phyloP scores from a whole-genome alignment of 2,329 filamentous ascomycete genomes.

The Cercospora brassicicola region DNA sequence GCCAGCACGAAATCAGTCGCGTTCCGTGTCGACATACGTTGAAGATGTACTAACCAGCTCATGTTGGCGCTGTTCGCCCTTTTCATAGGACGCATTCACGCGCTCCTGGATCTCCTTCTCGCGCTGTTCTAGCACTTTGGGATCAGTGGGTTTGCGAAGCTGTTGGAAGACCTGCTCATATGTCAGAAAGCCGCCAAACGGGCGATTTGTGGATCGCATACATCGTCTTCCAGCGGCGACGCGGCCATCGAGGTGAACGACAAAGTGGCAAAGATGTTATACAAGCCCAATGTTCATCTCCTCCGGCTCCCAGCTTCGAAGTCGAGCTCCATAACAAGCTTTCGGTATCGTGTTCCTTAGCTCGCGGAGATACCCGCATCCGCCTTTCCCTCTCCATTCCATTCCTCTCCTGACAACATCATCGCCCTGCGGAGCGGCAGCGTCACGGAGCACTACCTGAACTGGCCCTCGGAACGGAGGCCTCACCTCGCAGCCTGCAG shows the following conservation, averaged over 20 bases:
- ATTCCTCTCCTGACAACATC: background rate
- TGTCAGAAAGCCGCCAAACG: background rate
- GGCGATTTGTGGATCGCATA: background rate
- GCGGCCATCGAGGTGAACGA: slow-evolving; percentile 11
- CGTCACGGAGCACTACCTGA: no score
- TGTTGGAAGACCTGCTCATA: slow-evolving; percentile 58
- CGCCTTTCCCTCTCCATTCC: background rate
- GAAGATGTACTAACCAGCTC: slow-evolving; percentile 59
- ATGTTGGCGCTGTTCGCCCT: slow-evolving; percentile 62
- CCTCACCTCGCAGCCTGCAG: no score
- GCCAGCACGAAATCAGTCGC: background rate
- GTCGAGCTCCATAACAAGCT: background rate
- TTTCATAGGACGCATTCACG: slow-evolving; percentile 58
- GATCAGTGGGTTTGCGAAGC: slow-evolving; percentile 59
- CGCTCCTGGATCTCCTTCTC: slow-evolving; percentile 62
- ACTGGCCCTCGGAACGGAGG: no score
- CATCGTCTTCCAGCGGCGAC: slow-evolving; percentile 11
- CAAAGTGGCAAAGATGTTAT: background rate
- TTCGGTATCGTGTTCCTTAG: background rate
- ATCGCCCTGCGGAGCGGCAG: background rate
- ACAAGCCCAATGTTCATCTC: background rate
- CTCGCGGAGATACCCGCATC: background rate
- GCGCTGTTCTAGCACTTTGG: slow-evolving; percentile 59
- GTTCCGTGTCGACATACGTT: no score
- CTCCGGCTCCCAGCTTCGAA: background rate